These are phyloP conservation scores for Fusarium fujikuroi DNA, from an alignment of 2,329 filamentous ascomycete species.

Conservation along the genomic window DNA sequence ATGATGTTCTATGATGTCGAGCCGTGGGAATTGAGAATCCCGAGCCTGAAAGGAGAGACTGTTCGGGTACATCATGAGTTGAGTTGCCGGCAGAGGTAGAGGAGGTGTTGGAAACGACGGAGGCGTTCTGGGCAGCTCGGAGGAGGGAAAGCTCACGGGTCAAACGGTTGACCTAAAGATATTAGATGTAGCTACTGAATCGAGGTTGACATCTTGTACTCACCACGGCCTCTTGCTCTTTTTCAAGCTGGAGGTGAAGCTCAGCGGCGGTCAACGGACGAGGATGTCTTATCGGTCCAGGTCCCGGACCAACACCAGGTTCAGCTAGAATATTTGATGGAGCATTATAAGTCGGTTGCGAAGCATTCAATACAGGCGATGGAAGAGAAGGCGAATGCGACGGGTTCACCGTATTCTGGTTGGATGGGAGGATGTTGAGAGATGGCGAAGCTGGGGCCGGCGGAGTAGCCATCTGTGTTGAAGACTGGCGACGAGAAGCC, in stretches of 20 bases:
- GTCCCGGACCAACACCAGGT: conserved; percentile 63
- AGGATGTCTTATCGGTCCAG: conserved; percentile 85
- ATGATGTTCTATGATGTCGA: conserved; percentile 68
- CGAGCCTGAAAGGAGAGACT: conserved; percentile 66
- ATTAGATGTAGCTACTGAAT: not conserved
- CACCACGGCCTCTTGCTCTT: conserved; percentile 95
- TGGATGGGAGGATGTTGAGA: conserved; percentile 68
- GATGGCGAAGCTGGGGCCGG: conserved; percentile 54
- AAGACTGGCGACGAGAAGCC: conserved; percentile 56
- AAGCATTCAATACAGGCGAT: conserved; percentile 45
- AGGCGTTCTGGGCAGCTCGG: conserved; percentile 76
- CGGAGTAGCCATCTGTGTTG: conserved; percentile 56
- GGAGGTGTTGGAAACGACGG: conserved; percentile 72
- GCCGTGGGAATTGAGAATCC: conserved; percentile 67
- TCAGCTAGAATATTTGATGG: conserved; percentile 35
- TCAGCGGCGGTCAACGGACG: conserved; percentile 89
- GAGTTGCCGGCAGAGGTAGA: conserved; percentile 67
- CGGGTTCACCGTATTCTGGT: conserved; percentile 61
- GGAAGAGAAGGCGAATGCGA: conserved; percentile 49
- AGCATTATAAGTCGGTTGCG: conserved; percentile 42
- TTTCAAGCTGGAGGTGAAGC: conserved; percentile 88
- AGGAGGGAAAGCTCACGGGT: conserved; percentile 88
- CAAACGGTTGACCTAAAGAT: conserved; percentile 82
- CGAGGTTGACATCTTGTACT: conserved; percentile 37
- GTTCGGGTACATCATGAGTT: conserved; percentile 60